Evolutionary conservation across 345 rosid species (phyloP).

Genomic region (Hibiscus mutabilis): DNA sequence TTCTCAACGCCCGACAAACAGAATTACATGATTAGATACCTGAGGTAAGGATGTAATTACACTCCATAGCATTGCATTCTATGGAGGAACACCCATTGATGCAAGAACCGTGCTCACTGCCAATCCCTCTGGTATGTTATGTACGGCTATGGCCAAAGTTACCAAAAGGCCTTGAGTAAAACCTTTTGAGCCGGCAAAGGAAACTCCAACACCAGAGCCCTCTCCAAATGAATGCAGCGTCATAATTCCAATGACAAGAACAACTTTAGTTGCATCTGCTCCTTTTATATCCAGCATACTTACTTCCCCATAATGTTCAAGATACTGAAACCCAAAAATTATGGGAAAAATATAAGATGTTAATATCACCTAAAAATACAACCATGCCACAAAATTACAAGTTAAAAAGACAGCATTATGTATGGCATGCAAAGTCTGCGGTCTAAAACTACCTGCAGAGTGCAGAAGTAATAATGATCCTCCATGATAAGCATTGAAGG

Average conservation of each 20-base stretch:
- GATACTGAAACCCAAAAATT: slow-evolving; percentile 44
- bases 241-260: slow-evolving; percentile 95
- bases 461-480: neutral
- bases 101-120: slow-evolving; percentile 99
- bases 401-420: neutral
- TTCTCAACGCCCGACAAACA: slow-evolving; percentile 3
- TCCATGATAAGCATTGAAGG: neutral
- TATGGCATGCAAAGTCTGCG: neutral
- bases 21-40: slow-evolving; percentile 33
- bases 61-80: slow-evolving; percentile 99
- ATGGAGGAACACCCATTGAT: slow-evolving; percentile 96
- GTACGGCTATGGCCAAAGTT: slow-evolving; percentile 96
- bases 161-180: slow-evolving; percentile 94
- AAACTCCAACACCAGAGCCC: slow-evolving; percentile 98
- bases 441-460: neutral
- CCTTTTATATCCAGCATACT: slow-evolving; percentile 98
- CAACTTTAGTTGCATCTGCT: slow-evolving; percentile 90
- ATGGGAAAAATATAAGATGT: neutral
- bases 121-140: slow-evolving; percentile 94
- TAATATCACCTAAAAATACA: neutral
- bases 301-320: slow-evolving; percentile 94
- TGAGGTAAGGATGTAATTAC: slow-evolving; percentile 95
- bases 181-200: slow-evolving; percentile 97
- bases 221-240: slow-evolving; percentile 99
- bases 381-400: neutral